phyloP scores from a whole-genome alignment of 768 basidiomycete species.

The Pulveroboletus ravenelii region DNA sequence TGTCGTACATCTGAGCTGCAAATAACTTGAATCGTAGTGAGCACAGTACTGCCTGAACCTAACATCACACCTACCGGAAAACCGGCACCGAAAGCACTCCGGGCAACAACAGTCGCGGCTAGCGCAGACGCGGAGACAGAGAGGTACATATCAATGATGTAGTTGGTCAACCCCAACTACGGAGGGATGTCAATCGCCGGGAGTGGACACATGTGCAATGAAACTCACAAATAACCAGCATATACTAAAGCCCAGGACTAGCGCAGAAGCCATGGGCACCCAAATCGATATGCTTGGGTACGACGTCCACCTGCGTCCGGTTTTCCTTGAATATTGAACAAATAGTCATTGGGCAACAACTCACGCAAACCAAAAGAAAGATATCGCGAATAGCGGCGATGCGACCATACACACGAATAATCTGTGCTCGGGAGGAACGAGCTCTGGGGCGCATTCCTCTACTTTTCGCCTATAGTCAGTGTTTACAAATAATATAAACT shows the following conservation, averaged over 20 bases:
- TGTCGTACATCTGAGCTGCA: slow-evolving; percentile 48
- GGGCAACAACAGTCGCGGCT: slow-evolving; percentile 47
- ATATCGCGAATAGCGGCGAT: slow-evolving; percentile 46
- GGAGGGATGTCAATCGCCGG: background rate
- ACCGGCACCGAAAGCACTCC: slow-evolving; percentile 49
- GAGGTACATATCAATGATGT: slow-evolving; percentile 59
- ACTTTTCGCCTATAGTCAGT: slow-evolving; percentile 44
- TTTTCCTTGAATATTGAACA: background rate
- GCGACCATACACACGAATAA: slow-evolving; percentile 46
- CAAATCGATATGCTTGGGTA: slow-evolving; percentile 47
- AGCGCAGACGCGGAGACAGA: slow-evolving; percentile 53
- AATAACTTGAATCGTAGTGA: slow-evolving; percentile 35
- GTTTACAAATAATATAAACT: slow-evolving; percentile 46
- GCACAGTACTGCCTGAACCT: background rate
- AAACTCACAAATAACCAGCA: slow-evolving; percentile 50
- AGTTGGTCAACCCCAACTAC: slow-evolving; percentile 52
- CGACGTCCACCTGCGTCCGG: slow-evolving; percentile 49
- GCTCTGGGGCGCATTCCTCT: slow-evolving; percentile 41
- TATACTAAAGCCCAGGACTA: slow-evolving; percentile 48
- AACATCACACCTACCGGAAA: slow-evolving; percentile 33
- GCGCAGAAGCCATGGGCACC: slow-evolving; percentile 49
- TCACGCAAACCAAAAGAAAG: slow-evolving; percentile 65
- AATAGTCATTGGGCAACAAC: slow-evolving; percentile 8
- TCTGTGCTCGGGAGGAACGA: slow-evolving; percentile 58
- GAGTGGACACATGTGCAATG: background rate